phyloP scores from a whole-genome alignment of 2,329 filamentous ascomycete species.

The Xylaria hypoxylon region DNA sequence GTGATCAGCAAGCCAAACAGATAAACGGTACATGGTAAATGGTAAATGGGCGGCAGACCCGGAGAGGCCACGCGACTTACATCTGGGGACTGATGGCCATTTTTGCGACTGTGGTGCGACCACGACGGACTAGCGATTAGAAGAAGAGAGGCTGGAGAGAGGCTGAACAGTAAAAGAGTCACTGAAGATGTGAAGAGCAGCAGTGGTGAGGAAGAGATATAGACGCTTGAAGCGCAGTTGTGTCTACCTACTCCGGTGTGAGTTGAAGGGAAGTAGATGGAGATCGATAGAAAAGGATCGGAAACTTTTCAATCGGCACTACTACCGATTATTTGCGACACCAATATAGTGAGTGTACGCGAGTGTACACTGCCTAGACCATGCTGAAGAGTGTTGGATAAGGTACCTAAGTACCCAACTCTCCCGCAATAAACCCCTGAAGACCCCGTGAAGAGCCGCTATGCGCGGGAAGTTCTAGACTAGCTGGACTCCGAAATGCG shows the following conservation, averaged over 20 bases:
- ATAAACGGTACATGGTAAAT: not conserved
- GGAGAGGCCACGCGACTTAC: conserved; percentile 57
- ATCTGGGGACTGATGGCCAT: conserved; percentile 75
- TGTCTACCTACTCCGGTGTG: conserved; percentile 26
- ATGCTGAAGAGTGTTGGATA: too few species aligned
- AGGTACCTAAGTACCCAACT: not conserved
- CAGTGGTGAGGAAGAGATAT: not conserved
- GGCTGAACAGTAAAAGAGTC: not conserved
- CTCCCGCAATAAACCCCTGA: not conserved
- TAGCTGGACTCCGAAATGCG: conserved; percentile 1
- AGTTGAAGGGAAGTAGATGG: conserved; percentile 40
- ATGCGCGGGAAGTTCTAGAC: not conserved
- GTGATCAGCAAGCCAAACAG: conserved; percentile 43
- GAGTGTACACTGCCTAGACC: too few species aligned
- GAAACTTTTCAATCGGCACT: conserved; percentile 26
- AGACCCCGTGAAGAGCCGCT: conserved; percentile 7
- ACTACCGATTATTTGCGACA: conserved; percentile 21
- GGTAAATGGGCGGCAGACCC: conserved; percentile 7
- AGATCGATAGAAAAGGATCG: conserved; percentile 37
- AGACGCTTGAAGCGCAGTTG: conserved; percentile 20
- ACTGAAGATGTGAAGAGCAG: too few species aligned
- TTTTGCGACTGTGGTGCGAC: conserved; percentile 53
- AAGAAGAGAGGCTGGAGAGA: not conserved
- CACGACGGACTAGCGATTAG: conserved; percentile 8
- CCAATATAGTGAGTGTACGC: not conserved